These are phyloP conservation scores for Apiospora marii DNA, from an alignment of 2,329 filamentous ascomycete genomes.

Conservation along the genomic window DNA sequence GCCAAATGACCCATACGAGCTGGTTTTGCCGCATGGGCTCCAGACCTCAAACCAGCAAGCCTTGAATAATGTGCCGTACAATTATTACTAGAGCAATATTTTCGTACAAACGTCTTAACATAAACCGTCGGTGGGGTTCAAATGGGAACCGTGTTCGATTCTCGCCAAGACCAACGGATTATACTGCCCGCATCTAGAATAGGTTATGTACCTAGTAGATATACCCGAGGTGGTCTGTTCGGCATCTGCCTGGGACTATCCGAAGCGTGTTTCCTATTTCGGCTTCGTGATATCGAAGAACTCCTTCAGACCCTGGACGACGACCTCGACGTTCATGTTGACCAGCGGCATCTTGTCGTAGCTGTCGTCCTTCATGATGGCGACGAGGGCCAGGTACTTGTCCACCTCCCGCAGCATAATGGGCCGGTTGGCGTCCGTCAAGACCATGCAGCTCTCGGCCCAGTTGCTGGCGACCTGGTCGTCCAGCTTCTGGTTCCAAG, in stretches of 20 bases:
- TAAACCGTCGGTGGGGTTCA: background rate
- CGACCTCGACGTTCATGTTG: constrained; percentile 86
- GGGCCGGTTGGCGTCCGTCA: constrained; percentile 69
- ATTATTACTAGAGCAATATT: background rate
- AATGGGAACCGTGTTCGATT: background rate
- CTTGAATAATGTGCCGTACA: background rate
- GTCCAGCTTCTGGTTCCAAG: constrained; percentile 68
- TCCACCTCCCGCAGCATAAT: constrained; percentile 76
- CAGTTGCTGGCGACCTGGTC: constrained; percentile 72
- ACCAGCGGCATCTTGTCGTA: constrained; percentile 86
- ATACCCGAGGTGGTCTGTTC: background rate
- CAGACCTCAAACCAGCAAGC: background rate
- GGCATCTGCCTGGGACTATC: background rate
- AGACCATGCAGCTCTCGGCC: constrained; percentile 73
- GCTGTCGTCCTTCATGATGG: constrained; percentile 85
- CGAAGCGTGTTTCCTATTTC: constrained; percentile 40
- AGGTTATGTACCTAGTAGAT: background rate
- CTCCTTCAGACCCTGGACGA: constrained; percentile 79
- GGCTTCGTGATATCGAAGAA: constrained; percentile 79
- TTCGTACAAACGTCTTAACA: constrained; percentile 7
- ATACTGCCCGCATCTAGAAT: background rate
- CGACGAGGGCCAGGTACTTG: constrained; percentile 80
- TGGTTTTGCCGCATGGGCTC: background rate
- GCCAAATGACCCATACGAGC: too few species aligned
- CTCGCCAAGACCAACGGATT: background rate